These are phyloP conservation scores for Trichophyton simii DNA, from an alignment of 2,329 filamentous ascomycete genomes.

Conservation along the genomic window DNA sequence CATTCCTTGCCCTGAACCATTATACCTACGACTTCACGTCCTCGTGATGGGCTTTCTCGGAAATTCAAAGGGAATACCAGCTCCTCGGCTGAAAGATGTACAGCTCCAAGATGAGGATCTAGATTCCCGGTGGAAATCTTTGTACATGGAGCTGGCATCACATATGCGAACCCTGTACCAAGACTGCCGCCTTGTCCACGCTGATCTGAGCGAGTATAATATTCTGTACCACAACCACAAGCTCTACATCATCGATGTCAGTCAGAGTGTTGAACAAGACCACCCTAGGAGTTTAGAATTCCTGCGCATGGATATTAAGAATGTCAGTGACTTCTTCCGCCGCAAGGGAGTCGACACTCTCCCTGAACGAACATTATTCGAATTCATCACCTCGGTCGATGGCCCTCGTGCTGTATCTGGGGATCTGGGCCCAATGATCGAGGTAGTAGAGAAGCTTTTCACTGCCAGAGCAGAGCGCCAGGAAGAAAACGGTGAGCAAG, in stretches of 20 bases:
- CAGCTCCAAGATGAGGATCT: slow-evolving; percentile 55
- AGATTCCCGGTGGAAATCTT: slow-evolving; percentile 57
- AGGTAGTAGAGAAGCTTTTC: slow-evolving; percentile 56
- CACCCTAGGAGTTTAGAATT: slow-evolving; percentile 89
- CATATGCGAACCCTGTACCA: slow-evolving; percentile 93
- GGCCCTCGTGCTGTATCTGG: slow-evolving; percentile 30
- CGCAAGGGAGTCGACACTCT: slow-evolving; percentile 72
- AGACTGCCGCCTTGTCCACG: slow-evolving; percentile 80
- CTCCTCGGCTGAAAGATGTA: slow-evolving; percentile 81
- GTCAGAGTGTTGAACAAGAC: slow-evolving; percentile 92
- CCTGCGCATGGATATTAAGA: slow-evolving; percentile 96
- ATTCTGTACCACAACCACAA: slow-evolving; percentile 72
- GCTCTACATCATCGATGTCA: slow-evolving; percentile 93
- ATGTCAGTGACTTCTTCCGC: slow-evolving; percentile 83
- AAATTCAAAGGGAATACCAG: slow-evolving; percentile 72
- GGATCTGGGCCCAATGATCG: slow-evolving; percentile 45
- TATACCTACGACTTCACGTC: slow-evolving; percentile 84
- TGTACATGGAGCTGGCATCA: slow-evolving; percentile 73
- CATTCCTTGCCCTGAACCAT: slow-evolving; percentile 80
- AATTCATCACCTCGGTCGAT: slow-evolving; percentile 59
- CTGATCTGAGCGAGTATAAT: slow-evolving; percentile 97
- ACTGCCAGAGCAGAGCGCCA: slow-evolving; percentile 39
- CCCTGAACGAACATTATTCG: slow-evolving; percentile 65
- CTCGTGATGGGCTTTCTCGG: slow-evolving; percentile 91
- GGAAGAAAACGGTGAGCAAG: slow-evolving; percentile 33